Percentiles rank a stretch among this genome's conserved stretches.
These are phyloP conservation scores for Sabuloglossum arenarium DNA, from an alignment of 495 filamentous ascomycete genomes.

Conservation along the genomic window DNA sequence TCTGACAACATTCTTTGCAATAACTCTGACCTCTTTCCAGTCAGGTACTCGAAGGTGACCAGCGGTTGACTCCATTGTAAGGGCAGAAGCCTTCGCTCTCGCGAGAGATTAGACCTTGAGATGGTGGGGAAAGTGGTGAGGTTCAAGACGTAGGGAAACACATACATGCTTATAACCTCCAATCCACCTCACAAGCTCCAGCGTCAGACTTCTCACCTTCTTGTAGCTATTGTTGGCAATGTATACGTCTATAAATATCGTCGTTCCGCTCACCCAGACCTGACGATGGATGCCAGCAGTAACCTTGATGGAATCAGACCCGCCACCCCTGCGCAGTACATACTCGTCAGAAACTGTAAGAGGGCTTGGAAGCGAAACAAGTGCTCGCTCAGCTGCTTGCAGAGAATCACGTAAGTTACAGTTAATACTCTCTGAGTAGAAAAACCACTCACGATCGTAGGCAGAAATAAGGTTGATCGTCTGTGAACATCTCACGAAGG, in stretches of 20 bases:
- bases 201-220: constrained; percentile 24
- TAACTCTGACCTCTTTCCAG: constrained; percentile 24
- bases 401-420: constrained; percentile 9
- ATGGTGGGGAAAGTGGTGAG: not conserved
- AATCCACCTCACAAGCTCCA: constrained; percentile 25
- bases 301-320: constrained; percentile 21
- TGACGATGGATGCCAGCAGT: constrained; percentile 34
- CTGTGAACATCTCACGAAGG: constrained; percentile 17
- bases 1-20: constrained; percentile 19
- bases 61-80: constrained; percentile 24
- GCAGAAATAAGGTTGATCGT: constrained; percentile 15
- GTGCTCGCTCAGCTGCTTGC: constrained; percentile 25
- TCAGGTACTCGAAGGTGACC: constrained; percentile 29
- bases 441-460: constrained; percentile 12
- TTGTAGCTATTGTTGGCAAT: constrained; percentile 27
- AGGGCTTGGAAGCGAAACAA: constrained; percentile 28
- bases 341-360: constrained; percentile 28
- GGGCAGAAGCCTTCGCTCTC: constrained; percentile 23
- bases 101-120: not conserved
- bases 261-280: constrained; percentile 35
- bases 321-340: constrained; percentile 15
- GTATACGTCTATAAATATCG: constrained; percentile 31
- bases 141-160: not conserved
- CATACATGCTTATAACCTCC: constrained; percentile 27
- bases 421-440: constrained; percentile 8